A percentile compares a stretch with the other conserved stretches of the same genome.
Evolutionary conservation across 805 yeast genomes (phyloP).

Genomic region (Sungouiella thailandica): DNA sequence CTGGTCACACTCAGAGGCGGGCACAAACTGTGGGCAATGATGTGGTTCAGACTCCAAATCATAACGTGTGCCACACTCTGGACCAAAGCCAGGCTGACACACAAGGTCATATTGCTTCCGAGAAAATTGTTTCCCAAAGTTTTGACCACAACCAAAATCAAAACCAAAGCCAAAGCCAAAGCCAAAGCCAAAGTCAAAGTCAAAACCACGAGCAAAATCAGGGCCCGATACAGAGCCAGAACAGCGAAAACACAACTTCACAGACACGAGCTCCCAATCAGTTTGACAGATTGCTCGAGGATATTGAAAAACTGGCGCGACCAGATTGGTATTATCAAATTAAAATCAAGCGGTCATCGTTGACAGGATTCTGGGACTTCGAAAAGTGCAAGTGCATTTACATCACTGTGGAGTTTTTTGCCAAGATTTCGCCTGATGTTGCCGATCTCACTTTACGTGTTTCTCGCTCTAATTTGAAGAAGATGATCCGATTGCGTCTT

Average conservation of each 20-base stretch:
- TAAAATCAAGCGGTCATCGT: conserved; percentile 5
- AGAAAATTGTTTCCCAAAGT: neutral
- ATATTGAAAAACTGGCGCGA: conserved; percentile 1
- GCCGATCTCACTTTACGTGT: conserved; percentile 4
- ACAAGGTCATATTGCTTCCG: neutral
- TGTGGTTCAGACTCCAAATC: neutral
- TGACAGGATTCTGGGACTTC: conserved; percentile 15
- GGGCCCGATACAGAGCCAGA: neutral
- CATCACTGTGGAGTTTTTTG: conserved; percentile 16
- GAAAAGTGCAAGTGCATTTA: conserved; percentile 13
- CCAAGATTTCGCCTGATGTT: conserved; percentile 4
- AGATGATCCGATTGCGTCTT: conserved; percentile 7
- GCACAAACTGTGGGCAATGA: neutral
- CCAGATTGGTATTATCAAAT: conserved; percentile 11
- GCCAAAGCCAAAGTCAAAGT: neutral
- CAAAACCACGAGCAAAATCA: neutral
- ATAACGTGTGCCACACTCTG: neutral
- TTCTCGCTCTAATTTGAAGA: conserved; percentile 7
- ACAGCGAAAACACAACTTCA: neutral
- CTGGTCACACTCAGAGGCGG: neutral
- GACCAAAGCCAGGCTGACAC: neutral
- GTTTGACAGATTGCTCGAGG: conserved; percentile 1
- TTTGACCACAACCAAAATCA: neutral
- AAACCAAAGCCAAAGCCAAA: neutral
- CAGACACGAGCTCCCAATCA: neutral